Percentiles rank a stretch among this genome's conserved stretches.
phyloP scores from a whole-genome alignment of 371 early-diverging fungal species.

The Mucor sp. region DNA sequence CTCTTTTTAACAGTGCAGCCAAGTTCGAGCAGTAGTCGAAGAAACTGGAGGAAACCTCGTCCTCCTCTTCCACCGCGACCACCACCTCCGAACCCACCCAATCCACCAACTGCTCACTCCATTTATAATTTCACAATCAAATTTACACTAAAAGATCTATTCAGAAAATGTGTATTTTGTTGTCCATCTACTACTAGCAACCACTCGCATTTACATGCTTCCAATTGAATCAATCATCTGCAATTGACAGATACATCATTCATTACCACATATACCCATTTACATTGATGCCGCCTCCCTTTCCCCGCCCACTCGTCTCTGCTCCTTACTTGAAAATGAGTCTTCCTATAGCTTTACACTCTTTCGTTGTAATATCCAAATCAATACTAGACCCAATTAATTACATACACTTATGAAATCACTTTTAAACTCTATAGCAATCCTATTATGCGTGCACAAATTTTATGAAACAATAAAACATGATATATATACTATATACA shows the following conservation, averaged over 20 bases:
- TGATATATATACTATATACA: neutral
- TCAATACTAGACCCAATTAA: neutral
- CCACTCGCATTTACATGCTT: neutral
- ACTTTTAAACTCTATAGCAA: no score
- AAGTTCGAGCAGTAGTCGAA: neutral
- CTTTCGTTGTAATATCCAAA: neutral
- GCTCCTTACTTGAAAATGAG: neutral
- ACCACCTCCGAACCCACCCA: neutral
- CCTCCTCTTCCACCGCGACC: neutral
- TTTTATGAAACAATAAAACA: neutral
- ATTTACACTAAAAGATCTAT: neutral
- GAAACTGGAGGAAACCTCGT: neutral
- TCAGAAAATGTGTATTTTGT: neutral
- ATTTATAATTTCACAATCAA: neutral
- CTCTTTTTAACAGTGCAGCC: neutral
- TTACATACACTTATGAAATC: neutral
- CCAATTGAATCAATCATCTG: neutral
- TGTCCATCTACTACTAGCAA: neutral
- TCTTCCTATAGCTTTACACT: no score
- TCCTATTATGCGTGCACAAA: neutral
- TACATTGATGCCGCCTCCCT: neutral
- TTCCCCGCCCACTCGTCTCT: neutral
- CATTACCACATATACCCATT: neutral
- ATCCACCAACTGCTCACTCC: neutral
- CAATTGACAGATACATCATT: neutral